Conservation (phyloP, 345 rosid genomes). For the Sonneratia alba region DNA sequence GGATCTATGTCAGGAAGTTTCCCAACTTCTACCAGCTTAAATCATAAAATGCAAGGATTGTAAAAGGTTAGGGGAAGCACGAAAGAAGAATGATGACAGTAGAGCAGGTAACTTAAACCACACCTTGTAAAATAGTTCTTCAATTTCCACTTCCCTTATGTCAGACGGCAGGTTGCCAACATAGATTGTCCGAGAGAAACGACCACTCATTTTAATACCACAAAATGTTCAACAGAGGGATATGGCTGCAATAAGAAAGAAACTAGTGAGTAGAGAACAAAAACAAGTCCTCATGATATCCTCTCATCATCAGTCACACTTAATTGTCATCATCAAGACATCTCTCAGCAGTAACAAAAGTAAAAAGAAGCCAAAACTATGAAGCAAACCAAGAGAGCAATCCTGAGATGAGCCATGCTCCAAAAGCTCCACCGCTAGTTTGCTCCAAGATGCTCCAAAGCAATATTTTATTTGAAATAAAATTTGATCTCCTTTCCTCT, state of each 20-base stretch:
- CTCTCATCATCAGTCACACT: not conserved
- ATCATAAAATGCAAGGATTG: not conserved
- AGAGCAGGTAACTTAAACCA: constrained; percentile 11
- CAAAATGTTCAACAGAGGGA: constrained; percentile 12
- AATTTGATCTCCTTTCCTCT: constrained; percentile 49
- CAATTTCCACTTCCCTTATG: constrained; percentile 78
- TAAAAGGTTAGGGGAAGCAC: not conserved
- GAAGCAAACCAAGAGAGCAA: constrained; percentile 92
- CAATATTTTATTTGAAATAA: constrained; percentile 52
- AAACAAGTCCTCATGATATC: not conserved
- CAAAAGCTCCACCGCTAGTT: constrained; percentile 71
- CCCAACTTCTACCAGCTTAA: too few species aligned
- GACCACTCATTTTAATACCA: constrained; percentile 69
- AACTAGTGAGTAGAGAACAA: constrained; percentile 1
- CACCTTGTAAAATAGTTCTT: constrained; percentile 95
- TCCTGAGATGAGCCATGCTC: constrained; percentile 84
- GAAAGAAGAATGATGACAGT: not conserved
- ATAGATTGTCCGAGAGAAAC: constrained; percentile 92
- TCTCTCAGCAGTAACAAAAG: constrained; percentile 12
- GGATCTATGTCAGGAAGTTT: too few species aligned
- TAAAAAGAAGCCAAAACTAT: constrained; percentile 36
- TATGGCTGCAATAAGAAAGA: constrained; percentile 30
- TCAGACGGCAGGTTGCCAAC: constrained; percentile 94
- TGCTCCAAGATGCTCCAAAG: constrained; percentile 90
- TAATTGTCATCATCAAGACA: not conserved